Percentiles rank a stretch among this genome's conserved stretches.
Evolutionary conservation across 179 eudicot genomes (phyloP).

Genomic region (Beta lomatogona): DNA sequence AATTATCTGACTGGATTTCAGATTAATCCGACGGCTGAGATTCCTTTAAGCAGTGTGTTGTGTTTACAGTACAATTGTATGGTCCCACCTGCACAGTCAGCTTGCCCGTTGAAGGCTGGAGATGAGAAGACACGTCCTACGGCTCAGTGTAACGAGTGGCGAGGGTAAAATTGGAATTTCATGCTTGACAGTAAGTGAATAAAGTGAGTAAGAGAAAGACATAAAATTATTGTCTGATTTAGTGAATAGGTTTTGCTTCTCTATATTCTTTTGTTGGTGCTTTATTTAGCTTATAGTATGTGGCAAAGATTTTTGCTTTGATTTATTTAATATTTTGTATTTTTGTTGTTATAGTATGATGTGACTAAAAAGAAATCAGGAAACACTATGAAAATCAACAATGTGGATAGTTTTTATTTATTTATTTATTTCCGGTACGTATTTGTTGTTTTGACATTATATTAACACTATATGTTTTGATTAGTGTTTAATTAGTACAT

Average conservation of each 20-base stretch:
- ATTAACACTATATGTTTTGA: no score
- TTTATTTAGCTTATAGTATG: background rate
- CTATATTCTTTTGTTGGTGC: background rate
- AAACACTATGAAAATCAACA: background rate
- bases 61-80: conserved; percentile 93
- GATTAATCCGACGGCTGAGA: conserved; percentile 82
- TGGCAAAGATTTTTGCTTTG: conserved; percentile 21
- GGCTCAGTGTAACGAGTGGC: conserved; percentile 67
- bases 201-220: background rate
- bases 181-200: background rate
- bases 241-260: background rate
- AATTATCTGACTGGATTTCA: conserved; percentile 75
- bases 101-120: conserved; percentile 94
- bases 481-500: no score
- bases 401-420: conserved; percentile 7
- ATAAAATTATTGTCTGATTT: background rate
- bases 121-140: conserved; percentile 74
- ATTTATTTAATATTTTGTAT: conserved; percentile 12
- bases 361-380: background rate
- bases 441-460: no score
- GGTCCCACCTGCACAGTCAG: conserved; percentile 86
- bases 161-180: conserved; percentile 43
- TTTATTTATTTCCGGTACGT: background rate
- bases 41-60: conserved; percentile 75
- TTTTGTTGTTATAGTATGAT: background rate